Percentiles rank a stretch among this genome's conserved stretches.
Conservation (phyloP, 441 rosid genomes). For the Eutrema salsugineum region DNA sequence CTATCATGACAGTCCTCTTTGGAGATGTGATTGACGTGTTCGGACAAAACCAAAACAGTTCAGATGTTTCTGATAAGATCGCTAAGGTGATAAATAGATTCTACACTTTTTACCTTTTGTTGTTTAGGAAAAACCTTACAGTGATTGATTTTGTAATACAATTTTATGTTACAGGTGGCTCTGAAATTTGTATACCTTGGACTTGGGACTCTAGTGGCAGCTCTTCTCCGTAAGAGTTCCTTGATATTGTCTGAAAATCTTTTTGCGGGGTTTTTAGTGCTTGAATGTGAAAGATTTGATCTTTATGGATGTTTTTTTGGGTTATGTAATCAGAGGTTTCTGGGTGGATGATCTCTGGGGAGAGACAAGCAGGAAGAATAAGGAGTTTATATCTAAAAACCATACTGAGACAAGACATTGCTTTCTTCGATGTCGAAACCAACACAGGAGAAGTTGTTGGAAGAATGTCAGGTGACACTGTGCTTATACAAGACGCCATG, state of each 20-base stretch:
- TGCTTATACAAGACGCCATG: slow-evolving; percentile 91
- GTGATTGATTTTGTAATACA: neutral
- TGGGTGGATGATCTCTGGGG: slow-evolving; percentile 94
- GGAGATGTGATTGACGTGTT: slow-evolving; percentile 44
- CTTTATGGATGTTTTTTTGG: neutral
- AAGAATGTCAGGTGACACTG: slow-evolving; percentile 93
- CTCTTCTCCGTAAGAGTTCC: slow-evolving; percentile 68
- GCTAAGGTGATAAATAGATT: slow-evolving; percentile 35
- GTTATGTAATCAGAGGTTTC: slow-evolving; percentile 55
- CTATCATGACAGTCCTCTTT: slow-evolving; percentile 47
- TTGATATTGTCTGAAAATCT: neutral
- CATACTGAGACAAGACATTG: slow-evolving; percentile 82
- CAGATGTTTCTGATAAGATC: slow-evolving; percentile 26
- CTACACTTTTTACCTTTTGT: neutral
- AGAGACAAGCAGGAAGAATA: slow-evolving; percentile 79
- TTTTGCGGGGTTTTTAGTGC: neutral
- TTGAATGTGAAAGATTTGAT: neutral
- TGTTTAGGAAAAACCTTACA: neutral
- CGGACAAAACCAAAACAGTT: slow-evolving; percentile 35
- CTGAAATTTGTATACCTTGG: slow-evolving; percentile 66
- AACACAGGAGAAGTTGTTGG: slow-evolving; percentile 82
- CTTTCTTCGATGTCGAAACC: slow-evolving; percentile 75
- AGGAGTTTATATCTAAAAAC: slow-evolving; percentile 68
- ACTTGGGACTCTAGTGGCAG: slow-evolving; percentile 53
- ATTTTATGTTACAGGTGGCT: slow-evolving; percentile 45